Conservation (phyloP, 441 rosid species). For the Rhodomyrtus psidioides region DNA sequence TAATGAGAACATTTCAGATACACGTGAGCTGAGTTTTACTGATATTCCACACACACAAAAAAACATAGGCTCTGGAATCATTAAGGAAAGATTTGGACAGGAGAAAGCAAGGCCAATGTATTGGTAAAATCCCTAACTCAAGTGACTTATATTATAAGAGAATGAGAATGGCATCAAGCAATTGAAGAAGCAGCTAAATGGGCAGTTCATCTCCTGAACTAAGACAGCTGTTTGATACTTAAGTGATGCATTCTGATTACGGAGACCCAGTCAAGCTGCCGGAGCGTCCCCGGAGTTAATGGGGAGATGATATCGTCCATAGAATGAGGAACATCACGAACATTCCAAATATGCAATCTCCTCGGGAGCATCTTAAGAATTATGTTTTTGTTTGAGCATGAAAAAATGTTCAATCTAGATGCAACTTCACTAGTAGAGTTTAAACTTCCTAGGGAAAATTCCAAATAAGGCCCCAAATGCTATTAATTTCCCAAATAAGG, state of each 20-base stretch:
- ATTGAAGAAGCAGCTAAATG: neutral
- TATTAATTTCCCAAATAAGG: no score
- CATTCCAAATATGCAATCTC: neutral
- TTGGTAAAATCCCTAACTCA: neutral
- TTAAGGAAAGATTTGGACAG: neutral
- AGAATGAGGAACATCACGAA: neutral
- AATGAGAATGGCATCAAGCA: slow-evolving; percentile 1
- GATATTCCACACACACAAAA: neutral
- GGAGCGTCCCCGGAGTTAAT: neutral
- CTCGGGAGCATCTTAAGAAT: neutral
- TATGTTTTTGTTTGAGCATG: neutral
- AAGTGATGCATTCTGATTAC: neutral
- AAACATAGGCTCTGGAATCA: neutral
- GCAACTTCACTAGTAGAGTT: neutral
- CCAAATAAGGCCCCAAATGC: no score
- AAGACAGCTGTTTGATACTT: neutral
- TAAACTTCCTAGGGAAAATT: neutral
- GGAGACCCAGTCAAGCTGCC: neutral
- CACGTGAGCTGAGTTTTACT: neutral
- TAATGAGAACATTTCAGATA: neutral
- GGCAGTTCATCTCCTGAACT: neutral
- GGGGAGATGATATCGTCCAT: neutral
- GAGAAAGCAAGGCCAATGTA: neutral
- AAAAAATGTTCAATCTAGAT: neutral
- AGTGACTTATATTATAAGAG: neutral